phyloP scores from a whole-genome alignment of 2,329 filamentous ascomycete species.

The Nigrospora oryzae region DNA sequence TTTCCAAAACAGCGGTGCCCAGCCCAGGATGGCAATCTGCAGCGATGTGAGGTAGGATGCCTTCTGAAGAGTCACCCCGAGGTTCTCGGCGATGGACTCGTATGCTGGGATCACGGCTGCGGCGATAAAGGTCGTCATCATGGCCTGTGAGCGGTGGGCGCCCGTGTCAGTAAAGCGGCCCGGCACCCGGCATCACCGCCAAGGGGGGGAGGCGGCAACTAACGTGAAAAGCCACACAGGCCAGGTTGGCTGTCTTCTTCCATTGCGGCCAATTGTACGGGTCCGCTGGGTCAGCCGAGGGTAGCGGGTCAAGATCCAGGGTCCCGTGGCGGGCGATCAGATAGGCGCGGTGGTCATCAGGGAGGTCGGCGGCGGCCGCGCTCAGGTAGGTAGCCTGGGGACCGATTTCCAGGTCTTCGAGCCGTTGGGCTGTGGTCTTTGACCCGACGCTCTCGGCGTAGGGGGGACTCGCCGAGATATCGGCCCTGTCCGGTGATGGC shows the following conservation, averaged over 20 bases:
- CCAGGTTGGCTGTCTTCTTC: constrained; percentile 45
- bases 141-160: constrained; percentile 19
- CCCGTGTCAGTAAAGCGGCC: not conserved
- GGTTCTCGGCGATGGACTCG: constrained; percentile 39
- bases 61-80: constrained; percentile 36
- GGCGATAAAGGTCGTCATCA: constrained; percentile 48
- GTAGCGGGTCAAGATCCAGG: constrained; percentile 43
- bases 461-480: too few relatives aligned
- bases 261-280: constrained; percentile 47
- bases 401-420: not conserved
- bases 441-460: too few relatives aligned
- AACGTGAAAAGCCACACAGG: constrained; percentile 44
- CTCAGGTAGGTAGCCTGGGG: not conserved
- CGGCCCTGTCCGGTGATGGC: too few relatives aligned
- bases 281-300: constrained; percentile 37
- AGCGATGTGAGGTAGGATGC: constrained; percentile 46
- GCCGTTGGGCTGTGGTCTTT: too few relatives aligned
- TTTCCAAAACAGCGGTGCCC: constrained; percentile 46
- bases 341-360: constrained; percentile 37
- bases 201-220: not conserved
- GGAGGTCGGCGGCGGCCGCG: constrained; percentile 15
- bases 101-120: constrained; percentile 46
- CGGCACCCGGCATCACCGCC: not conserved
- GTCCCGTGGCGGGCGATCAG: constrained; percentile 44
- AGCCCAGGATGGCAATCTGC: constrained; percentile 45